These are phyloP conservation scores for Xylaria sp. DNA, from an alignment of 2,329 filamentous ascomycete species.

Conservation along the genomic window DNA sequence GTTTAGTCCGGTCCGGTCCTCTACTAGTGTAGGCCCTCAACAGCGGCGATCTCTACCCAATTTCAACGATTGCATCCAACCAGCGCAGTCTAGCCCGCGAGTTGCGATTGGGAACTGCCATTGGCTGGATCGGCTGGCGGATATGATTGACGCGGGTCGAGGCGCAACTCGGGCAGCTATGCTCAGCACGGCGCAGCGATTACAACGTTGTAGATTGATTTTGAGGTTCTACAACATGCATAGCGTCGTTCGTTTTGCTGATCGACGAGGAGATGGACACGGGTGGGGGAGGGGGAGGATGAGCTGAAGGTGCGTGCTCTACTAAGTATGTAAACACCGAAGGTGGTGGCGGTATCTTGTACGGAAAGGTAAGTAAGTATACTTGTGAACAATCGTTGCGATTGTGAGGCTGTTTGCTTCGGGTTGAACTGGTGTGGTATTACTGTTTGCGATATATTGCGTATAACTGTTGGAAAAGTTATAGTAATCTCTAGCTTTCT, in stretches of 20 bases:
- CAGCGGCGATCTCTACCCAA: constrained; percentile 23
- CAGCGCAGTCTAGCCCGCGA: constrained; percentile 13
- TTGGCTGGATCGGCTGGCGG: neutral
- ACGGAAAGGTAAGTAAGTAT: too few species aligned
- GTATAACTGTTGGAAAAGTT: too few species aligned
- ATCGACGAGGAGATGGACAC: constrained; percentile 10
- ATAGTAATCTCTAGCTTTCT: too few species aligned
- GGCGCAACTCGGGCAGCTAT: constrained; percentile 19
- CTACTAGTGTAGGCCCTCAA: too few species aligned
- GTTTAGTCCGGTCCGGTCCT: too few species aligned
- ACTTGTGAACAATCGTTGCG: too few species aligned
- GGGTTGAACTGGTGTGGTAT: too few species aligned
- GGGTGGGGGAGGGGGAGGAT: neutral
- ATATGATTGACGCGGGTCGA: neutral
- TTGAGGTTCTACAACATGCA: constrained; percentile 12
- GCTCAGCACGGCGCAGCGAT: constrained; percentile 15
- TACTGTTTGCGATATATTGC: too few species aligned
- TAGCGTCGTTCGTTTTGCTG: constrained; percentile 6
- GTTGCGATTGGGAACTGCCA: neutral
- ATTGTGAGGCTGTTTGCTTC: too few species aligned
- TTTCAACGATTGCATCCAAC: constrained; percentile 9
- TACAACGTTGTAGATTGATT: constrained; percentile 11
- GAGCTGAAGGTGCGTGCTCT: neutral
- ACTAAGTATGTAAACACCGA: neutral
- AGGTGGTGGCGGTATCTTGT: too few species aligned